Base-by-base conservation (phyloP, 495 filamentous ascomycete genomes). In the Trichoderma parareesei region DNA sequence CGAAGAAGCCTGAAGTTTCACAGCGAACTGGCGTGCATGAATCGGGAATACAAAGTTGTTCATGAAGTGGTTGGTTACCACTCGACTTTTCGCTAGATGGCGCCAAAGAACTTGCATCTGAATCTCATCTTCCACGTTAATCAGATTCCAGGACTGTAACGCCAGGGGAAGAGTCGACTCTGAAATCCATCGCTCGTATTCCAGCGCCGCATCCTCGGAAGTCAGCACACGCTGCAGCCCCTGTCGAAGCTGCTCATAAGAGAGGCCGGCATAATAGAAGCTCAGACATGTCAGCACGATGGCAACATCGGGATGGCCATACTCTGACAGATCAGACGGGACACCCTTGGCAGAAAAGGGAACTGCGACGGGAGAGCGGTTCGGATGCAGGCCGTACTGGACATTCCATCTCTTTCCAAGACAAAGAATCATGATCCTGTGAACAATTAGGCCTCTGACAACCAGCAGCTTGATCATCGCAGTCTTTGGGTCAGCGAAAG, bases 261-360 rank as follows among this genome's bases (percentile, higher is more conserved):
- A 67, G 0, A 93, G 77, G 1, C 89, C 88, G 0, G 74, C 72
- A 63, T 90, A 89, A 68, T 92, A 91, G 69, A 89, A 91, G 44
- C 78, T 82, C 4, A 91, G 71, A 35, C 77, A 87, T 0, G 90
- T 91, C 20, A 93, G 69, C 6, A 86, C 64, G 27, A 92, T 87
- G 41, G 81, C 77, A 0, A 87, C 83, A 70, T 93, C 89, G 0
- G 88, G 88, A 66, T 93, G 88, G 44, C 87, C 86, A 72, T 88
- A 92, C 67, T 92, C 89, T 0, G 89, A 83, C 4, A 83, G 77
- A 0, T 78, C 74, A 0, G 87, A 76, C 0, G 88, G 88, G 20
- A 68, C 81, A 61, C 87, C 88, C 67, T 92, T 93, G 1, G 85
- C 84, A 14, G 83, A 76, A 65, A 83, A 93, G 0, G 90, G 90